Evolutionary conservation across 306 rosid genomes (phyloP), one percentile per base, ranked within the genome.

Genomic region (Ammopiptanthus mongolicus): DNA sequence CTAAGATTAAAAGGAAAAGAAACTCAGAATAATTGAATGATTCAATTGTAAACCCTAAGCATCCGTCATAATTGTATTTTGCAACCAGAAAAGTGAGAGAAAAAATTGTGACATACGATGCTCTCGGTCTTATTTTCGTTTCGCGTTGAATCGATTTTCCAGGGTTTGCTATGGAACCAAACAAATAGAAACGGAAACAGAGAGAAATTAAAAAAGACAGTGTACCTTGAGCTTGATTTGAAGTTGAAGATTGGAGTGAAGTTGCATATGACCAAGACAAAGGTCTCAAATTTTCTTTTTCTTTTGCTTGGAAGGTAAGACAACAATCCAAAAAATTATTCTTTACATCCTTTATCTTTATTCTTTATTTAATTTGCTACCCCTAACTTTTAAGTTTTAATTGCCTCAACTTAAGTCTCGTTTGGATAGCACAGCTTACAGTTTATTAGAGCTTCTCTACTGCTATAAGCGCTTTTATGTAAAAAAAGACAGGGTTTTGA

Each of bases 91-190:
- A 56, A 51, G 8, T 9, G 39, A 72, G 58, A 19, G 47, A 68
- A 22, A 23, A n/a, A n/a, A n/a, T n/a, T 17, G 25, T 2, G 22
- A 39, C 11, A 9, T 17, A 36, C 3, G 52, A 5, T 14, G 15
- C 28, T 29, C 10, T 17, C 18, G 12, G 8, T 17, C 2, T 42
- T 34, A 14, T 17, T 25, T 23, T 36, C 48, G 15, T 39, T 47
- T 53, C 2, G 8, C 28, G 10, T 34, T 39, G 52, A 17, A 21
- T 11, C 55, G 39, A 23, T 8, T 83, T 70, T 71, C 48, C 21
- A 46, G 58, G 62, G 48, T 74, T 67, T 79, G 75, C 47, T 71
- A 12, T 48, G 75, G 25, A 52, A 69, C 56, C 65, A 71, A 69
- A 68, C 69, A 31, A 64, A 9, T 10, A 39, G 55, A 60, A 33